Base-by-base conservation (phyloP, 2,329 filamentous ascomycete species). In the Penicillium sp. region DNA sequence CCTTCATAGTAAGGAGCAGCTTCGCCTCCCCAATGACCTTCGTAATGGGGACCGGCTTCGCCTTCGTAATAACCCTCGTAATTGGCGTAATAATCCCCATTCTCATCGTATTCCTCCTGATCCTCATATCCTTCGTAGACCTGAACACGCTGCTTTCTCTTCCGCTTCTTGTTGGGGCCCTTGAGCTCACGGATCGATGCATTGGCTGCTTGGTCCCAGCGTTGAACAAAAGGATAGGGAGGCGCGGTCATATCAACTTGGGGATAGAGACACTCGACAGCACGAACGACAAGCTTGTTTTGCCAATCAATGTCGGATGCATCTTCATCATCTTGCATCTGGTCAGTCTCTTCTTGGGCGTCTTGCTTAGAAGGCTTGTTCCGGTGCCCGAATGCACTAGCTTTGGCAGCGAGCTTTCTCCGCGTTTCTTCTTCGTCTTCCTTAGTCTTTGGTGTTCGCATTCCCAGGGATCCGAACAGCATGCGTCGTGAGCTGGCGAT, bases 181-280 rank as follows among this genome's bases (percentile, higher is more conserved):
- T 66, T 70, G 51, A 57, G 64, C 54, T 66, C 65, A 49, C 61
- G 68, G 56, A 73, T 75, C 61, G 56, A 63, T 43, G 61, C 56
- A 46, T 79, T 77, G 60, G 90, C 86, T 53, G 88, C 84, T 3
- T 80, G 78, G 67, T 95, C 88, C 91, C 90, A 96, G 41, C 87
- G 80, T 66, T 96, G 89, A 15, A 86, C 75, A 66, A 96, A 96
- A 0, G 90, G 90, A 62, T 94, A 96, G 0, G 90, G 87, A 0
- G 91, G 90, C 31, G 87, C 78, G 46, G 79, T 85, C 40, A 95
- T 74, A 29, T 78, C 72, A 34, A 88, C 71, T 5, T 76, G 78
- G 28, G 86, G 78, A n/a, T 86, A 77, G 54, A 82, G 81, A 68
- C 90, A 96, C 66, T 97, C 91, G 1, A 94, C 87, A 21, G 88